Evolutionary conservation across 345 rosid genomes (phyloP).

Genomic region (Aquilaria malaccensis): DNA sequence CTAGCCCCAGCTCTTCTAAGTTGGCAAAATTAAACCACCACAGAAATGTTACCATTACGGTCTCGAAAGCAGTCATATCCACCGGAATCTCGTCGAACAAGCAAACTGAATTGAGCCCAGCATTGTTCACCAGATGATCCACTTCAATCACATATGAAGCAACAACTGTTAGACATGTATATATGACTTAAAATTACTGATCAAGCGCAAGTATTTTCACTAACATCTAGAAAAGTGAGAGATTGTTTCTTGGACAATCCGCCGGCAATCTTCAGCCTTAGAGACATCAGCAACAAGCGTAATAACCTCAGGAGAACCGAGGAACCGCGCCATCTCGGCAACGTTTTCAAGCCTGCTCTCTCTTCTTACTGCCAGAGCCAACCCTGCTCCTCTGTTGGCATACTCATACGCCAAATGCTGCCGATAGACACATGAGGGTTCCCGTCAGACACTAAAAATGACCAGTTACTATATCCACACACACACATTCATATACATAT

Average conservation of each 20-base stretch:
- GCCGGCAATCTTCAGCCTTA: slow-evolving; percentile 40
- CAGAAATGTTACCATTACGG: slow-evolving; percentile 26
- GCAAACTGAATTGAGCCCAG: slow-evolving; percentile 28
- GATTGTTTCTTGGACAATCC: slow-evolving; percentile 38
- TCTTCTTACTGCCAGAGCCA: slow-evolving; percentile 41
- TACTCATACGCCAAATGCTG: slow-evolving; percentile 57
- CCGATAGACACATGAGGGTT: neutral
- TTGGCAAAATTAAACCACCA: neutral
- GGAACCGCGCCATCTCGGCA: slow-evolving; percentile 32
- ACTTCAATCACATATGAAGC: slow-evolving; percentile 20
- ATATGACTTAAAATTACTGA: neutral
- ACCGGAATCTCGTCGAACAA: slow-evolving; percentile 34
- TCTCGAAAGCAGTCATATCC: slow-evolving; percentile 22
- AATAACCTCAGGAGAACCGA: slow-evolving; percentile 48
- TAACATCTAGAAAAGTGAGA: slow-evolving; percentile 41
- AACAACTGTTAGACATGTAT: neutral
- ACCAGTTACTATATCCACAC: neutral
- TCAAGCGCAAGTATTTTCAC: neutral
- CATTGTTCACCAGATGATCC: slow-evolving; percentile 45
- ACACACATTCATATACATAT: neutral
- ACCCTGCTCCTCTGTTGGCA: slow-evolving; percentile 45
- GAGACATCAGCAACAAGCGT: slow-evolving; percentile 39
- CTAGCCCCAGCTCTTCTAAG: no score
- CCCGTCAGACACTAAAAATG: neutral
- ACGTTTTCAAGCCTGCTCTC: slow-evolving; percentile 33